Evolutionary conservation across 331 rosid genomes (phyloP).

Genomic region (Cucumis variabilis): DNA sequence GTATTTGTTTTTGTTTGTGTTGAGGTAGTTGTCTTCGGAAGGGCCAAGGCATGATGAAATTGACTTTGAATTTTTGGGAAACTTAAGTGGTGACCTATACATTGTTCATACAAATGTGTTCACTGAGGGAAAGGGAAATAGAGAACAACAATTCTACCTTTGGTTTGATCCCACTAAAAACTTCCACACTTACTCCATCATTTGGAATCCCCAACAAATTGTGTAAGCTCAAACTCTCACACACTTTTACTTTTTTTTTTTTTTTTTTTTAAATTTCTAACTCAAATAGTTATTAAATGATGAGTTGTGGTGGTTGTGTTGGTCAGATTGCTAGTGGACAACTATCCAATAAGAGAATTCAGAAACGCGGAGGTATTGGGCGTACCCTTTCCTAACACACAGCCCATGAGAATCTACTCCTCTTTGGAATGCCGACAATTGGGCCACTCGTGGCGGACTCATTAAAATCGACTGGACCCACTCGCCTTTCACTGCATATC

Average conservation of each 20-base stretch:
- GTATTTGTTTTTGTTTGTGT: neutral
- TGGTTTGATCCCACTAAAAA: constrained; percentile 92
- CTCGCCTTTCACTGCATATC: constrained; percentile 89
- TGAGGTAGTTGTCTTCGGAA: constrained; percentile 74
- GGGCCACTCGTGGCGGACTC: constrained; percentile 49
- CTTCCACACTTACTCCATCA: constrained; percentile 87
- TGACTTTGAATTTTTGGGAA: constrained; percentile 66
- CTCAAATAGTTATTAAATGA: too few species aligned
- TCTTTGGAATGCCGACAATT: constrained; percentile 79
- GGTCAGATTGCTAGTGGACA: constrained; percentile 77
- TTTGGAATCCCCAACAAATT: constrained; percentile 85
- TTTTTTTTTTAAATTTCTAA: too few species aligned
- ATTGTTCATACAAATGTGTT: constrained; percentile 83
- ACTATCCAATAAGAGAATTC: constrained; percentile 79
- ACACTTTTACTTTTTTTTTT: neutral
- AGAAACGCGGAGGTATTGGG: constrained; percentile 67
- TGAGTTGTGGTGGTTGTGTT: neutral
- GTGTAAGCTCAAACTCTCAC: constrained; percentile 47
- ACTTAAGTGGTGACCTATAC: constrained; percentile 66
- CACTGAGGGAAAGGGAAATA: constrained; percentile 70
- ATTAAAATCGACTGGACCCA: constrained; percentile 87
- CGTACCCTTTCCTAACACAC: constrained; percentile 84
- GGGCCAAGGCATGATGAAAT: constrained; percentile 87
- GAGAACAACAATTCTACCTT: constrained; percentile 53
- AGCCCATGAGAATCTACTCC: constrained; percentile 83